Evolutionary conservation across 345 rosid genomes (phyloP), one percentile per base, ranked within the genome.

Genomic region (Salix caprea): DNA sequence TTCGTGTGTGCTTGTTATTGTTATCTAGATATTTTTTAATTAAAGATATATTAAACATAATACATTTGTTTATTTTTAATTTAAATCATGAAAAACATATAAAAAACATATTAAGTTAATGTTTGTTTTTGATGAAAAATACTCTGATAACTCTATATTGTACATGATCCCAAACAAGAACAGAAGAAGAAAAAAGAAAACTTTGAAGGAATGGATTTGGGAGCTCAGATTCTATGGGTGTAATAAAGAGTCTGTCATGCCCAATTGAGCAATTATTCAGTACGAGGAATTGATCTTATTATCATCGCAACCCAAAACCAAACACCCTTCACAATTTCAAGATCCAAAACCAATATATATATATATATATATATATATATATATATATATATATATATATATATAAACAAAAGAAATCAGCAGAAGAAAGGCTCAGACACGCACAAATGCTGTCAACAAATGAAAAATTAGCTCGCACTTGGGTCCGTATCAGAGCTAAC

Each of bases 371-470:
- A 32, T 32, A 32, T 32, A 32, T 32, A 32, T 32, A 32, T 32
- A 32, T 32, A 32, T 32, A 32, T 32, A 32, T 30, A 30, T 30
- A 30, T 26, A 26, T 26, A n/a, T 32, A 32, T 32, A 32, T 32
- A 32, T 32, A 32, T 32, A 32, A 4, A 34, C 6, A 34, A 4
- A 3, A 3, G 5, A 15, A 28, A 21, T 1, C 9, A 44, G 24
- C 1, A 18, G 14, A 19, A 75, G 18, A 39, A n/a, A 58, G 87
- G 82, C 89, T 86, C 89, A 86, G 89, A 84, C 86, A 86, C 86
- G 89, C 89, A 86, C 73, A 86, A 86, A 84, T 39, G 67, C 86
- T 13, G 86, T 86, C 87, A 84, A 84, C 89, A 86, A 56, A 58
- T 48, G 44, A 15, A 7, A 28, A 32, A 2, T 23, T 46, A 64